phyloP scores from a whole-genome alignment of 441 rosid genomes.

The Populus tomentosa region DNA sequence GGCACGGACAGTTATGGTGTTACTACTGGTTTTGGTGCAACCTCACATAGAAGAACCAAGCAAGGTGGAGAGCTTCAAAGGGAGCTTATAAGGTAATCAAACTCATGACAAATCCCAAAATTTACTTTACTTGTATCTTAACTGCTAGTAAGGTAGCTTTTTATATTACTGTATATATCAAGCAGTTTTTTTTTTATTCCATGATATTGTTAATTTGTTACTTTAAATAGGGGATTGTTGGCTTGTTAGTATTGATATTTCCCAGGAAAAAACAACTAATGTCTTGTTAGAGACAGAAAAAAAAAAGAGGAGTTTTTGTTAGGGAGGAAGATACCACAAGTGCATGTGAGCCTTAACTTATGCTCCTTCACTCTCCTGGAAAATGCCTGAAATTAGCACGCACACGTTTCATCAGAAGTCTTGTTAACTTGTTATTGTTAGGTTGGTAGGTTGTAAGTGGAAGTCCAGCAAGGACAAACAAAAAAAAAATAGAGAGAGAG shows the following conservation, averaged over 20 bases:
- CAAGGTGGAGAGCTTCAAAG: conserved; percentile 61
- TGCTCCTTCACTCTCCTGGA: too few relatives aligned
- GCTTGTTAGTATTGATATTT: not conserved
- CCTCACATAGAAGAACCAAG: conserved; percentile 65
- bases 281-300: not conserved
- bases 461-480: too few relatives aligned
- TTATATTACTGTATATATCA: not conserved
- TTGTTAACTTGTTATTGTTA: too few relatives aligned
- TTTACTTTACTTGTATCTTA: too few relatives aligned
- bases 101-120: not conserved
- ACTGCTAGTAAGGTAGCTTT: not conserved
- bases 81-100: conserved; percentile 50
- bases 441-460: too few relatives aligned
- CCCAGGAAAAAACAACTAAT: not conserved
- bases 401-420: too few relatives aligned
- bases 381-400: too few relatives aligned
- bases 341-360: too few relatives aligned
- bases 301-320: too few relatives aligned
- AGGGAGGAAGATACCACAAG: too few relatives aligned
- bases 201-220: not conserved
- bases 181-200: not conserved
- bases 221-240: not conserved
- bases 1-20: conserved; percentile 75
- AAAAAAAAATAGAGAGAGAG: too few relatives aligned
- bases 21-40: conserved; percentile 76